These are phyloP conservation scores for Blumeria graminis DNA, from an alignment of 2,329 filamentous ascomycete species.

Conservation along the genomic window DNA sequence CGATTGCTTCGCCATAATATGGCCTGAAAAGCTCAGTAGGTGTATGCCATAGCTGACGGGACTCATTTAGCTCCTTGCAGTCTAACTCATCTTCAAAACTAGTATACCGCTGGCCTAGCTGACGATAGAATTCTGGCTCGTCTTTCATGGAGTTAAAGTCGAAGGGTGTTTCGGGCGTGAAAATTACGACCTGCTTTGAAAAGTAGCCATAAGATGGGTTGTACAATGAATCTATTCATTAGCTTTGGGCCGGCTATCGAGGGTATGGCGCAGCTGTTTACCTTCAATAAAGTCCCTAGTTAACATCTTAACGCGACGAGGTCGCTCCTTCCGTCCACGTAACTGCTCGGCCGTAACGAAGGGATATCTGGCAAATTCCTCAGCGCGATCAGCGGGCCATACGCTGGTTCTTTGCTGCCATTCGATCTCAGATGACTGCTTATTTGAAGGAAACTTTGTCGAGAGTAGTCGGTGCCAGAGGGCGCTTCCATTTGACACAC, in stretches of 20 bases:
- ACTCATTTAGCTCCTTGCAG: constrained; percentile 36
- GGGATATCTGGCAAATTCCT: constrained; percentile 64
- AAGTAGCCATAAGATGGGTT: constrained; percentile 93
- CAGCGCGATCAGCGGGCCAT: constrained; percentile 49
- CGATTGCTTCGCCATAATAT: constrained; percentile 90
- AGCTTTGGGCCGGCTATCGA: constrained; percentile 3
- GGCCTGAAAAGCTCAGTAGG: constrained; percentile 92
- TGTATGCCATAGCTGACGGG: constrained; percentile 91
- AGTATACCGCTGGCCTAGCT: constrained; percentile 58
- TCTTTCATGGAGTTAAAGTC: constrained; percentile 61
- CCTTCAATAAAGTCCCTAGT: constrained; percentile 94
- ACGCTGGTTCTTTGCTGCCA: constrained; percentile 72
- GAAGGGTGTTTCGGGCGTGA: constrained; percentile 78
- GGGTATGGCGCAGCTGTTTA: constrained; percentile 16
- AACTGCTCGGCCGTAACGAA: constrained; percentile 66
- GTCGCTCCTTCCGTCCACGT: constrained; percentile 46
- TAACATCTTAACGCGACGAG: constrained; percentile 82
- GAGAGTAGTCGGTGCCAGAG: too few relatives aligned
- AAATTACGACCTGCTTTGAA: constrained; percentile 89
- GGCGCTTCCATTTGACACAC: too few relatives aligned
- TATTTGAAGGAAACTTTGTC: too few relatives aligned
- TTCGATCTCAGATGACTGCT: constrained; percentile 27
- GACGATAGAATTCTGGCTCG: constrained; percentile 59
- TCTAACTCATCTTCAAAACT: constrained; percentile 82
- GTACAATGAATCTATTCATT: constrained; percentile 56